Evolutionary conservation across 2,329 filamentous ascomycete species (phyloP).

Genomic region (Trichoderma simmonsii): DNA sequence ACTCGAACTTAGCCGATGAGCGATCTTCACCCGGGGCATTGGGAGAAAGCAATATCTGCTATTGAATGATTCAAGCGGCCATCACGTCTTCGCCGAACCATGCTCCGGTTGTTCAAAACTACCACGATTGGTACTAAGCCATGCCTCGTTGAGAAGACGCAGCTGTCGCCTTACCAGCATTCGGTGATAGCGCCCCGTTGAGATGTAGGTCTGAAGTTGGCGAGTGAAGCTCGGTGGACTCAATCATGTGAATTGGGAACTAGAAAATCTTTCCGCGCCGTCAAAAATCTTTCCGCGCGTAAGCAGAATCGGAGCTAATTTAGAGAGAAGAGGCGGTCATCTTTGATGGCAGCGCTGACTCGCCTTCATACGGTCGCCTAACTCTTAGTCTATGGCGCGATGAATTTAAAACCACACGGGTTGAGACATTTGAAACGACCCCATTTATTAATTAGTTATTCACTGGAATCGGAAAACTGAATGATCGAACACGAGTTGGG

Average conservation of each 20-base stretch:
- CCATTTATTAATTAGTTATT: background rate
- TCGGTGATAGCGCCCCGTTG: background rate
- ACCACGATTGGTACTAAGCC: background rate
- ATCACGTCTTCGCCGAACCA: background rate
- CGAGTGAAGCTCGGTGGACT: background rate
- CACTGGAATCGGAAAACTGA: background rate
- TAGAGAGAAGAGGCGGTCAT: background rate
- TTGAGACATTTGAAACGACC: background rate
- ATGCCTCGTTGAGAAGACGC: background rate
- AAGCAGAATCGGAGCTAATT: background rate
- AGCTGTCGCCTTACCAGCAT: background rate
- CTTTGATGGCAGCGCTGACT: background rate
- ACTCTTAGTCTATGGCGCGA: slow-evolving; percentile 6
- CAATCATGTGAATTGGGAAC: background rate
- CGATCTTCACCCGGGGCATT: background rate
- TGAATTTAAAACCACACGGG: background rate
- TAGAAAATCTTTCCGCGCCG: slow-evolving; percentile 7
- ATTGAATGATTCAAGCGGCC: background rate
- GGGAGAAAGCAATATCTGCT: background rate
- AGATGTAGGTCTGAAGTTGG: background rate
- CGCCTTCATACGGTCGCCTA: background rate
- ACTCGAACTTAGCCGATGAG: background rate
- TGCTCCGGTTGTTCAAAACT: background rate
- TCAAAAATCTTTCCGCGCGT: slow-evolving; percentile 11
- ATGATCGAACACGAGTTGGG: background rate